Percentiles rank a stretch among this genome's conserved stretches.
phyloP scores from a whole-genome alignment of 768 basidiomycete species.

The Cystobasidium tubakii region DNA sequence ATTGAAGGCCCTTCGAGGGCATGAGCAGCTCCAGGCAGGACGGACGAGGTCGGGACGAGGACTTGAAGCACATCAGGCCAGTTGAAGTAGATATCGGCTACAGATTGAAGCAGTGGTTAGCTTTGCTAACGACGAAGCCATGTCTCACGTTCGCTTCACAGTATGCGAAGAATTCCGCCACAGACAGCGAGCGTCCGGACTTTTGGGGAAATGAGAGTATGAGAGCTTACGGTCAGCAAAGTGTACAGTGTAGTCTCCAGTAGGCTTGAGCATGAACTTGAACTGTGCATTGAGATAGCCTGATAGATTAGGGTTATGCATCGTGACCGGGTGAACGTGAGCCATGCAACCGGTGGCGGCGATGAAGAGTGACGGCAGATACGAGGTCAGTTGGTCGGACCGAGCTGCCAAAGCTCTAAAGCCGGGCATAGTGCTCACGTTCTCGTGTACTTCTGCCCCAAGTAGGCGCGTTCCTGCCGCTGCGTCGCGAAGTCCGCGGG shows the following conservation, averaged over 20 bases:
- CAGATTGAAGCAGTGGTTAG: conserved; percentile 45
- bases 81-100: conserved; percentile 71
- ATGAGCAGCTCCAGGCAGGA: conserved; percentile 60
- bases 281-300: conserved; percentile 89
- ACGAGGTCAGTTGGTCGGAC: not conserved
- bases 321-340: conserved; percentile 4
- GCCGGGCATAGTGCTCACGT: conserved; percentile 58
- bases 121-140: no score
- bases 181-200: not conserved
- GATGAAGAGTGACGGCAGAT: not conserved
- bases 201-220: not conserved
- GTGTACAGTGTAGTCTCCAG: conserved; percentile 73
- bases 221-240: conserved; percentile 18
- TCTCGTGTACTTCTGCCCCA: conserved; percentile 78
- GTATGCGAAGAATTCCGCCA: no score
- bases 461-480: conserved; percentile 56
- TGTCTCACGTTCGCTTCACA: no score
- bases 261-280: conserved; percentile 89
- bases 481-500: conserved; percentile 58
- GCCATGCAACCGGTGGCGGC: not conserved
- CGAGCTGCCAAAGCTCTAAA: not conserved
- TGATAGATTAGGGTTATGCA: conserved; percentile 54
- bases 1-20: conserved; percentile 39
- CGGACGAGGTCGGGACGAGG: conserved; percentile 76
- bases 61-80: conserved; percentile 77